Evolutionary conservation across 139 green algal species (phyloP), one percentile per base, ranked within the genome.

Genomic region (Coccomyxa sp.): DNA sequence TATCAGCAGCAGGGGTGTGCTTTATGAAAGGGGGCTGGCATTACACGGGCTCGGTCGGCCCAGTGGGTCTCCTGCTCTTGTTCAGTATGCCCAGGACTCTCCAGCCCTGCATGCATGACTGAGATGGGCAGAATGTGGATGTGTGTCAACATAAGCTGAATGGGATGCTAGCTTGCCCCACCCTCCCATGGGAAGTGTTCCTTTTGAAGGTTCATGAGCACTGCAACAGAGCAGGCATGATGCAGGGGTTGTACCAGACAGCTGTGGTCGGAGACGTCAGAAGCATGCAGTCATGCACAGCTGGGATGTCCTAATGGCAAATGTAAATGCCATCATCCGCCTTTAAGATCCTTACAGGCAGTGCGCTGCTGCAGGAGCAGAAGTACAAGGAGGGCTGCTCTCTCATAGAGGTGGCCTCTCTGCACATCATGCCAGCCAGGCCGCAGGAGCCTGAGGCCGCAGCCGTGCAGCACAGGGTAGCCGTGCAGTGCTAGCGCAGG

Each of bases 351-450:
- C 4, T 64, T 22, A 64, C 27, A 22, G 22, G 5, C 2, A 64
- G 27, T 64, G 50, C 18, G 50, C 50, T 39, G 75, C 36, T 68
- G 68, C 68, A 73, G 55, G 0, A 39, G 70, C 54, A 79, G 75
- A 68, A 79, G 75, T 44, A 41, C 68, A 73, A 54, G 36, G 55
- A 79, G 75, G 75, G 50, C 35, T 40, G 58, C 10, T 29, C 36
- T n/a, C 75, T 79, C 54, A 54, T 73, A 36, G 22, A 79, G 36
- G 14, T 73, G 4, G 37, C 39, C 75, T 24, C 73, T 54, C 75
- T 70, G 75, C 55, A 55, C 50, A 31, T 64, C 50, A 22, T 64
- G 50, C 18, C 22, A 22, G 50, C 2, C 27, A 22, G 27, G 50
- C 22, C 22, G 50, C 50, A 18, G 22, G 50, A 64, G 18, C 2